Percentiles rank a stretch among this genome's conserved stretches.
Conservation (phyloP, 2,329 filamentous ascomycete species). For the Penicillium sp. region DNA sequence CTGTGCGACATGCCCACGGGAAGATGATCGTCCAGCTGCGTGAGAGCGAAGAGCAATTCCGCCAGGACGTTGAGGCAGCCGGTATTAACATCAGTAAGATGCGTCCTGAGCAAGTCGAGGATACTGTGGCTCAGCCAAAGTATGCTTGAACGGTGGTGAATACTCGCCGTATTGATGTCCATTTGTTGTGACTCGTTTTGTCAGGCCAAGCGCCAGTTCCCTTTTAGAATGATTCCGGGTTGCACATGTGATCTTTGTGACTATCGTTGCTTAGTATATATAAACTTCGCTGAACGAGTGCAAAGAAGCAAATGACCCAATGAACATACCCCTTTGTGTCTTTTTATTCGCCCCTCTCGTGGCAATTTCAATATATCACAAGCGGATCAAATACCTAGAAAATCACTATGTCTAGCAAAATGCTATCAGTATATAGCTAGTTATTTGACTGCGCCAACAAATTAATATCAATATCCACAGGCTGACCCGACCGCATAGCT, state of each 20-base stretch:
- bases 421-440: background rate
- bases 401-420: background rate
- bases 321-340: background rate
- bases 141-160: slow-evolving; percentile 12
- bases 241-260: background rate
- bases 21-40: slow-evolving; percentile 32
- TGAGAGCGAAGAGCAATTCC: slow-evolving; percentile 38
- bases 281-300: background rate
- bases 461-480: slow-evolving; percentile 31
- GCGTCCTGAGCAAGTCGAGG: slow-evolving; percentile 17
- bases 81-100: slow-evolving; percentile 18
- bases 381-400: background rate
- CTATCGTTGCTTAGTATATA: background rate
- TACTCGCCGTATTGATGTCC: background rate
- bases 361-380: background rate
- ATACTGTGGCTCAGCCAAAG: slow-evolving; percentile 11
- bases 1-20: slow-evolving; percentile 38
- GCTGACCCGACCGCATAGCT: slow-evolving; percentile 42
- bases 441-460: slow-evolving; percentile 5
- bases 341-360: background rate
- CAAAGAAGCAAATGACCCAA: background rate
- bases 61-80: slow-evolving; percentile 23
- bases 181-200: background rate
- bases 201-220: background rate
- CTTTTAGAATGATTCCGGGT: background rate